Conservation (phyloP, 495 filamentous ascomycete species). For the Sporormia fimetaria region DNA sequence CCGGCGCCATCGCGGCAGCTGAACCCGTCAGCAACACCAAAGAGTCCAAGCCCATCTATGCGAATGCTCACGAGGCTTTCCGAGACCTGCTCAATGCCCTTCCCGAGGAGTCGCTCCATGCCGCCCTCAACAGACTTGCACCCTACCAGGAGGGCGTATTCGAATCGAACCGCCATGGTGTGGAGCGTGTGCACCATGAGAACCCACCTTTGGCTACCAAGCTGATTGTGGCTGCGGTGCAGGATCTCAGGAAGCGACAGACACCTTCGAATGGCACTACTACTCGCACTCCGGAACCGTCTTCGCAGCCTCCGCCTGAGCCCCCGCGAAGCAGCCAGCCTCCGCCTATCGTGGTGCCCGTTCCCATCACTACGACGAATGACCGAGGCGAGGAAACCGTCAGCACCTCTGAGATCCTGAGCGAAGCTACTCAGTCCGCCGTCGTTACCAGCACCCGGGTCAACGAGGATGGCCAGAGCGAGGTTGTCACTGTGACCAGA, state of each 20-base stretch:
- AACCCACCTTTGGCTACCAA: slow-evolving; percentile 36
- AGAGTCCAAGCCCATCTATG: slow-evolving; percentile 8
- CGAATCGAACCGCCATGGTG: slow-evolving; percentile 33
- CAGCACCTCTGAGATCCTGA: slow-evolving; percentile 9
- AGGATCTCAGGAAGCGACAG: slow-evolving; percentile 30
- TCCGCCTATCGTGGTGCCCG: slow-evolving; percentile 22
- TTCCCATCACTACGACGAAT: slow-evolving; percentile 18
- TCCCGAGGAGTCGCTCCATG: slow-evolving; percentile 34
- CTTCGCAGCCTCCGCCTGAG: slow-evolving; percentile 6
- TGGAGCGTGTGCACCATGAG: slow-evolving; percentile 35
- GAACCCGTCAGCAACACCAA: slow-evolving; percentile 10
- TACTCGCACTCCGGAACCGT: background rate
- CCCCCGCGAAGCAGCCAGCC: background rate
- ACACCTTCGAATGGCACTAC: slow-evolving; percentile 10
- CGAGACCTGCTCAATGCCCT: slow-evolving; percentile 34
- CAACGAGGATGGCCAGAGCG: slow-evolving; percentile 12
- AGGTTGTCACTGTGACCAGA: slow-evolving; percentile 20
- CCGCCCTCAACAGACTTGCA: slow-evolving; percentile 33
- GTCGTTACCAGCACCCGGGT: slow-evolving; percentile 18
- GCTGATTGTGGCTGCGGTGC: slow-evolving; percentile 29
- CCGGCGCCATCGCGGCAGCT: slow-evolving; percentile 4
- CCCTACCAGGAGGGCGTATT: slow-evolving; percentile 39
- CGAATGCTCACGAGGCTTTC: slow-evolving; percentile 25
- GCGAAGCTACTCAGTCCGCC: slow-evolving; percentile 18
- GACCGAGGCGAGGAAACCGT: slow-evolving; percentile 11